phyloP scores from a whole-genome alignment of 495 filamentous ascomycete species.

The Parachaetomium inaequale region DNA sequence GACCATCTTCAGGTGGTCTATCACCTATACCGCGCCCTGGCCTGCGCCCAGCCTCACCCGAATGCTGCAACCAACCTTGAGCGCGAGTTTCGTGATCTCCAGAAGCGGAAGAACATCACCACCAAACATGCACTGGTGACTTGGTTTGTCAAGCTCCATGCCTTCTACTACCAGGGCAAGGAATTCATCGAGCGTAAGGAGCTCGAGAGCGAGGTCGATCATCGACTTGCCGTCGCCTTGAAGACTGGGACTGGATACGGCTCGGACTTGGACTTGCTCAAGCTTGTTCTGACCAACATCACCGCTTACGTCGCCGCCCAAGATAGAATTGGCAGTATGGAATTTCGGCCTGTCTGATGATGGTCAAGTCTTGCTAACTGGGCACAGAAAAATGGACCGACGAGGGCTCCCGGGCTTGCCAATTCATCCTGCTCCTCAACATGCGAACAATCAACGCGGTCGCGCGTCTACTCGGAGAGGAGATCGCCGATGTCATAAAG shows the following conservation, averaged over 20 bases:
- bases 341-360: background rate
- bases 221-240: conserved; percentile 67
- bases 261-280: conserved; percentile 63
- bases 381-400: conserved; percentile 36
- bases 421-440: conserved; percentile 77
- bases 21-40: conserved; percentile 79
- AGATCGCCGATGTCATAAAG: conserved; percentile 25
- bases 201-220: conserved; percentile 80
- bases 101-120: conserved; percentile 23
- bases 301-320: conserved; percentile 72
- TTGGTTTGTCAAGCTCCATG: conserved; percentile 88
- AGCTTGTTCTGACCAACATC: conserved; percentile 81
- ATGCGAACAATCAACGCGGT: conserved; percentile 75
- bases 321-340: conserved; percentile 55
- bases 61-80: conserved; percentile 70
- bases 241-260: conserved; percentile 49
- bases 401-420: conserved; percentile 52
- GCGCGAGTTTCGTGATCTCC: conserved; percentile 68
- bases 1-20: conserved; percentile 82
- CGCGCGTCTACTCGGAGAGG: conserved; percentile 59
- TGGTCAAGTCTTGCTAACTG: conserved; percentile 26
- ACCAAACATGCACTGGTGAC: conserved; percentile 52
- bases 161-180: conserved; percentile 70
- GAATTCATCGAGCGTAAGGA: conserved; percentile 70
- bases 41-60: conserved; percentile 67